A percentile compares a stretch with the other conserved stretches of the same genome.
Evolutionary conservation across 2,329 filamentous ascomycete species (phyloP).

Genomic region (Cladophialophora bantiana): DNA sequence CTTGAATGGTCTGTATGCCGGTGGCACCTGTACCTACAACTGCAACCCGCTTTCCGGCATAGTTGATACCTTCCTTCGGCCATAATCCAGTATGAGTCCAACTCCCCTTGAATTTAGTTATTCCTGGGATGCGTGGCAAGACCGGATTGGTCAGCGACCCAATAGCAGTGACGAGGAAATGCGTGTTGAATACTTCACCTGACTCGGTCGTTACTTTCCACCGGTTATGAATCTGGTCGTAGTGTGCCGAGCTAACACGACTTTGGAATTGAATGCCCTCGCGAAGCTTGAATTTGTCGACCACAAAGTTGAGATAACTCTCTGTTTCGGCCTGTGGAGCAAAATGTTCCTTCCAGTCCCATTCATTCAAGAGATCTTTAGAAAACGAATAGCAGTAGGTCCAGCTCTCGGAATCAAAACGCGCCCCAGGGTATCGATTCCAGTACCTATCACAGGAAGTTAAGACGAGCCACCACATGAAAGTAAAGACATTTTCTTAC

Average conservation of each 20-base stretch:
- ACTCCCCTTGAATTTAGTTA: slow-evolving; percentile 65
- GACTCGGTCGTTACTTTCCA: slow-evolving; percentile 56
- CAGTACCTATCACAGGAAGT: slow-evolving; percentile 29
- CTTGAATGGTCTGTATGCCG: slow-evolving; percentile 64
- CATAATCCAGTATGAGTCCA: slow-evolving; percentile 67
- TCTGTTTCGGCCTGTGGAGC: slow-evolving; percentile 19
- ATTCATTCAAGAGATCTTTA: slow-evolving; percentile 53
- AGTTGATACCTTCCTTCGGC: slow-evolving; percentile 59
- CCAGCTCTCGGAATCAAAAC: slow-evolving; percentile 38
- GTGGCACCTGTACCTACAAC: slow-evolving; percentile 70
- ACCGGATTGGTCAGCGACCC: slow-evolving; percentile 66
- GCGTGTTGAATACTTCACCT: slow-evolving; percentile 41
- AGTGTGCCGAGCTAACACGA: slow-evolving; percentile 50
- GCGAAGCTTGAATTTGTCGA: slow-evolving; percentile 12
- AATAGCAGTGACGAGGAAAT: slow-evolving; percentile 55
- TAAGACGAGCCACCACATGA: neutral
- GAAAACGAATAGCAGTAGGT: slow-evolving; percentile 60
- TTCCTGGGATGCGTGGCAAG: slow-evolving; percentile 65
- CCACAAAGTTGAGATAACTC: slow-evolving; percentile 24
- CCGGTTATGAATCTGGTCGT: slow-evolving; percentile 43
- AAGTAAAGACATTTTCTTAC: slow-evolving; percentile 32
- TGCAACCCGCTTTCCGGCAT: slow-evolving; percentile 64
- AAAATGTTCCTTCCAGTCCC: slow-evolving; percentile 28
- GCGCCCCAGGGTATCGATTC: slow-evolving; percentile 50
- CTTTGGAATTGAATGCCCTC: slow-evolving; percentile 38